Base-by-base conservation (phyloP, 129 eudicot species). In the Saussurea involucrata region DNA sequence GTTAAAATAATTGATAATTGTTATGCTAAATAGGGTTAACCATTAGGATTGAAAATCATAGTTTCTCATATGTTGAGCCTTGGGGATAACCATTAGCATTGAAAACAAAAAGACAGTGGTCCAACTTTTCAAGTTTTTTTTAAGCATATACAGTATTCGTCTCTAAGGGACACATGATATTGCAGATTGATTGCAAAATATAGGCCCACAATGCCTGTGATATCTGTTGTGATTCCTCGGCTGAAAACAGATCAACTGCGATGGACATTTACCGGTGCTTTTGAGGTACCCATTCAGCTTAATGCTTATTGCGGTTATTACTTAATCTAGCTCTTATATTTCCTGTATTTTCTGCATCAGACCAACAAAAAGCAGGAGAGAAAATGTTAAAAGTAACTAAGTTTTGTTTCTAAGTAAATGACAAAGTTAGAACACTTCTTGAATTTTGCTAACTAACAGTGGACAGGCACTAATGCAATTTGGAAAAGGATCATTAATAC, bases 141-240 rank as follows among this genome's bases (percentile, higher is more conserved):
- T 68, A 32, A 72, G 73, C 24, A 13, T 65, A 44, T 73, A 27
- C 27, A 64, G 10, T 3, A 46, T 37, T 73, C 7, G n/a, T 17
- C 71, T 80, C 28, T 34, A 57, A 80, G 61, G n/a, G 15, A 46
- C 25, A 5, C 58, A 44, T 34, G 28, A 65, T 34, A 5, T 40
- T 83, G 81, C 89, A 93, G 98, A 80, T 81, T 93, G 71, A 90
- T 93, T 66, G 98, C 98, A 20, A 93, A 93, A 80, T 90, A 90
- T 37, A 87, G 98, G 76, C 98, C 98, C 29, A 86, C 98, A 10
- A 88, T 93, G 98, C 98, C 96, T 25, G 95, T 90, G 44, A 76
- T 90, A 22, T 90, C 98, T 9, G 97, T 90, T 24, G 97, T 90
- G 53, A 86, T 90, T 76, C 98, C 98, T 53, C 89, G 91, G 17